Base-by-base conservation (phyloP, 768 basidiomycete genomes). In the Suillus spraguei region DNA sequence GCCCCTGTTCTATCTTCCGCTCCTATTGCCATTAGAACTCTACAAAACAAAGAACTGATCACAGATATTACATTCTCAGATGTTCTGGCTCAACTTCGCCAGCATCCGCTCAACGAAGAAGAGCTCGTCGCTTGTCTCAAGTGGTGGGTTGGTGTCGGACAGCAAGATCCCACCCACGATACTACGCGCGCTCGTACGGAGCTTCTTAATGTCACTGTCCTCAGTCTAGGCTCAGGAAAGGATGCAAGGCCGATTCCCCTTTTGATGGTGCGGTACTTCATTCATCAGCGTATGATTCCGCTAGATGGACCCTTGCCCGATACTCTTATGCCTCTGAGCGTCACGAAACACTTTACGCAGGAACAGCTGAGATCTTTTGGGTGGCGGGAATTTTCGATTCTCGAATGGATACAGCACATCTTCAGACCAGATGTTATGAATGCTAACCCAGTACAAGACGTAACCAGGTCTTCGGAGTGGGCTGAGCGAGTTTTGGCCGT, bases 101-200 rank as follows among this genome's bases (percentile, higher is more conserved):
- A 81, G 6, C 80, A 91, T 17, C 89, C 95, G 5, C 81, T 99
- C 32, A 72, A 74, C 5, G 85, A 92, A 70, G 77, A 79, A 6
- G 93, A 98, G 70, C 88, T 91, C 76, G 72, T 89, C n/a, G 87
- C 87, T 3, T 95, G 92, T 74, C 78, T 98, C 65, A 85, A 86
- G 63, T 99, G 97, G 97, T 95, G 95, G 92, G 80, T 83, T 35
- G 64, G 68, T 22, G 71, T 85, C 17, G 78, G 75, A 61, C 77
- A 70, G 69, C 77, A 78, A 32, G 72, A 71, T 44, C 73, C 68
- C 42, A 66, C 71, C 16, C 58, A 76, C 16, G 74, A 81, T n/a
- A 75, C 84, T 55, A 64, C 76, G 16, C 77, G 79, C 22, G 81
- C 81, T 65, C 88, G 81, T 66, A 79, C 71, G 3, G 83, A 92